Conservation (phyloP, 2,329 filamentous ascomycete genomes). For the Colletotrichum tropicicola region DNA sequence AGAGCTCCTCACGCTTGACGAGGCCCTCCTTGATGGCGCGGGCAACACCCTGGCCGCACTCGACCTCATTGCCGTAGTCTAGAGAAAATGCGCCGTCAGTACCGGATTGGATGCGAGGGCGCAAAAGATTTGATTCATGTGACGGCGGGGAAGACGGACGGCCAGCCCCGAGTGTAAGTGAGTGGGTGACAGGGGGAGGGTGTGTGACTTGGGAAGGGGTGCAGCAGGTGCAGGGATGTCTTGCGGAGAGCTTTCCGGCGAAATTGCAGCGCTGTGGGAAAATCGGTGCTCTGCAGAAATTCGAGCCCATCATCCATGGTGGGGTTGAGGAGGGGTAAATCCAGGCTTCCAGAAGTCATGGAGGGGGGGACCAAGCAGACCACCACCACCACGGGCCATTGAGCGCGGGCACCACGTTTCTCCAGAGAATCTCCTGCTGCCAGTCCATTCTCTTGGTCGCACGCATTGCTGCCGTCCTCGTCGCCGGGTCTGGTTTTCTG, state of each 20-base stretch:
- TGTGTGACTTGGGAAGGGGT: not conserved
- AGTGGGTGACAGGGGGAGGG: not conserved
- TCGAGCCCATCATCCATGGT: constrained; percentile 21
- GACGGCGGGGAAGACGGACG: not conserved
- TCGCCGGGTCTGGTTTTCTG: not conserved
- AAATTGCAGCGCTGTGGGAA: constrained; percentile 12
- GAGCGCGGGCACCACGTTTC: not conserved
- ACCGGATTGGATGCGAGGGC: not conserved
- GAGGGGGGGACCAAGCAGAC: constrained; percentile 9
- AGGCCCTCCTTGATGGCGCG: constrained; percentile 84
- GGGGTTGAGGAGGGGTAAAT: constrained; percentile 31
- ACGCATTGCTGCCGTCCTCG: not conserved
- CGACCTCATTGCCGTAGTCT: constrained; percentile 88
- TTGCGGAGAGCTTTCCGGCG: constrained; percentile 27
- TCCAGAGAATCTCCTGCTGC: not conserved
- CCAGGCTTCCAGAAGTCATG: constrained; percentile 4
- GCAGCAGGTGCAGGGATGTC: not conserved
- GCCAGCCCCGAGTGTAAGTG: constrained; percentile 17
- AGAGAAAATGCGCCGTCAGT: not conserved
- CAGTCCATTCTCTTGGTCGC: not conserved
- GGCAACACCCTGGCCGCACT: constrained; percentile 79
- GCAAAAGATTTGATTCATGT: not conserved
- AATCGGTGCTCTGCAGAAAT: constrained; percentile 8
- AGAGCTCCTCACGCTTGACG: constrained; percentile 86
- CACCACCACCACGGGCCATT: not conserved